A percentile compares a stretch with the other conserved stretches of the same genome.
Evolutionary conservation across 805 yeast genomes (phyloP).

Genomic region (Ascoidea rubescens): DNA sequence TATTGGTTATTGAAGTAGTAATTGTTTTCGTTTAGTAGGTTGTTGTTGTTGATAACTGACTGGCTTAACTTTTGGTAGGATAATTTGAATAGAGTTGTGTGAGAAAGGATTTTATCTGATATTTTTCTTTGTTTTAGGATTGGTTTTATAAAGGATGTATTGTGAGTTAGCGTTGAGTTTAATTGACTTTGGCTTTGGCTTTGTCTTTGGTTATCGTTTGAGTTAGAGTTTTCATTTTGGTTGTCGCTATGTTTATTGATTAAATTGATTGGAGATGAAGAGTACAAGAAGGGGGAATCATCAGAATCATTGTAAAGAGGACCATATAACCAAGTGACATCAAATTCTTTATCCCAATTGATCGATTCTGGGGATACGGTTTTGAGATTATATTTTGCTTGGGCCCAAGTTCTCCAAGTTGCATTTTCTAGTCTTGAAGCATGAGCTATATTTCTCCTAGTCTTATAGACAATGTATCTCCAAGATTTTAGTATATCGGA

Average conservation of each 20-base stretch:
- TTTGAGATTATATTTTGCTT: constrained; percentile 44
- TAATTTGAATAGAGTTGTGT: constrained; percentile 19
- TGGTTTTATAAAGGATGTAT: constrained; percentile 20
- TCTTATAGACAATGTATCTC: constrained; percentile 62
- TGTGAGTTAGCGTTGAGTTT: not conserved
- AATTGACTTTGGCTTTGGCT: not conserved
- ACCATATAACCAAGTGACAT: constrained; percentile 96
- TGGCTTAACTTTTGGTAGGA: not conserved
- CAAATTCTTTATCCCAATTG: constrained; percentile 95
- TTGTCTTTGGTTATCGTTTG: constrained; percentile 8
- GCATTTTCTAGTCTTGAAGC: constrained; percentile 58
- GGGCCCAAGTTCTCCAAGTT: constrained; percentile 93
- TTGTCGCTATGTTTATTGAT: not conserved
- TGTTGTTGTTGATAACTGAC: not conserved
- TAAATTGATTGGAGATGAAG: not conserved
- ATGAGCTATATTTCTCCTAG: constrained; percentile 23
- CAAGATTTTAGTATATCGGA: constrained; percentile 87
- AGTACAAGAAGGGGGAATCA: not conserved
- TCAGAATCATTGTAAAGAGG: constrained; percentile 28
- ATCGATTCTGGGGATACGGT: constrained; percentile 86
- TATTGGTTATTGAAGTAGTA: not conserved
- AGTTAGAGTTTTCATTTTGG: not conserved
- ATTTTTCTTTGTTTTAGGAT: constrained; percentile 31
- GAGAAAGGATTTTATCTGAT: constrained; percentile 30
- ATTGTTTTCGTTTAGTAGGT: not conserved